phyloP scores from a whole-genome alignment of 352 stramenopile species.

The Globisporangium canariense region DNA sequence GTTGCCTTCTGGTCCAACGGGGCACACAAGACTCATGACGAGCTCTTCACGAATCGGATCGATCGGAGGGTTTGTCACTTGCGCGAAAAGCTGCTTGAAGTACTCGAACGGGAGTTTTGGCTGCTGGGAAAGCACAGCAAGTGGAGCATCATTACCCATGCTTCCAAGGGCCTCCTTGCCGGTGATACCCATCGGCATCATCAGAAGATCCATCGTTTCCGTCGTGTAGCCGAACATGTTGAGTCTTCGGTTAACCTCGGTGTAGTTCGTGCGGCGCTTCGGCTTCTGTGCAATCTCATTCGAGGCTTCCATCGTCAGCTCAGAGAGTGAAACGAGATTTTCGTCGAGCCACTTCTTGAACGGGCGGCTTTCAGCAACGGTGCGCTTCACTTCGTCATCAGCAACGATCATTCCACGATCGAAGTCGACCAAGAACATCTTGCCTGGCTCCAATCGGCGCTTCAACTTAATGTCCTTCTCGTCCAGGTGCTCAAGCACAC shows the following conservation, averaged over 20 bases:
- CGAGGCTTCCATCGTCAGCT: constrained; percentile 44
- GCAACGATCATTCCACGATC: constrained; percentile 92
- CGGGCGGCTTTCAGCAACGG: constrained; percentile 80
- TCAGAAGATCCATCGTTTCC: constrained; percentile 94
- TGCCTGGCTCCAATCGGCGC: constrained; percentile 93
- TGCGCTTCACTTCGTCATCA: constrained; percentile 95
- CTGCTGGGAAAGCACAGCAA: constrained; percentile 92
- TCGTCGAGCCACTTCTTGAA: constrained; percentile 93
- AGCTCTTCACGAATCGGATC: constrained; percentile 97
- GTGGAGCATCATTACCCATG: constrained; percentile 95
- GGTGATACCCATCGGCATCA: constrained; percentile 93
- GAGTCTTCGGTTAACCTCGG: constrained; percentile 84
- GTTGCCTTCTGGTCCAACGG: constrained; percentile 94
- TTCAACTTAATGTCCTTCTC: constrained; percentile 93
- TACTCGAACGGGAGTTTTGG: constrained; percentile 96
- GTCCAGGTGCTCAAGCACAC: constrained; percentile 89
- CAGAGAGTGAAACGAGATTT: constrained; percentile 88
- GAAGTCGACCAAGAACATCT: constrained; percentile 98
- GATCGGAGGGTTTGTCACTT: constrained; percentile 97
- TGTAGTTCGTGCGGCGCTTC: constrained; percentile 39
- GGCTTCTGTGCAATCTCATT: constrained; percentile 17
- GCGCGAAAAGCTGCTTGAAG: constrained; percentile 95
- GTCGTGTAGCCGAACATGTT: constrained; percentile 96
- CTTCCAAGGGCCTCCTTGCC: constrained; percentile 93
- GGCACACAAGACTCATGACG: constrained; percentile 96